These are phyloP conservation scores for Mycena leptocephala DNA, from an alignment of 768 basidiomycete genomes.

Conservation along the genomic window DNA sequence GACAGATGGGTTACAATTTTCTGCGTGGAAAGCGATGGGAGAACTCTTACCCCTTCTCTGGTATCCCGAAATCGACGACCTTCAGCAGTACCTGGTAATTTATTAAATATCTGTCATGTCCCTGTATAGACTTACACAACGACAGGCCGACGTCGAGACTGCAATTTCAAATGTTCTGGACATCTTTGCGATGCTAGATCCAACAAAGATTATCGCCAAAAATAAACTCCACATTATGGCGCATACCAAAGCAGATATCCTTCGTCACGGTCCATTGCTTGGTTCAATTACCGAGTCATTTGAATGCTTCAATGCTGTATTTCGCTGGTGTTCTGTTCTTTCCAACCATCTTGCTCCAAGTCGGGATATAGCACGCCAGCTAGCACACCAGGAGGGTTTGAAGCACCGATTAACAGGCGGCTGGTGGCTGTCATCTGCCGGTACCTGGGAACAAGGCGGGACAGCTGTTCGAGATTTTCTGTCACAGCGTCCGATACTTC, in stretches of 20 bases:
- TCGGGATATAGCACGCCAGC: background rate
- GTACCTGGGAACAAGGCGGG: background rate
- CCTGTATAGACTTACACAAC: background rate
- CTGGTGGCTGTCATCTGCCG: background rate
- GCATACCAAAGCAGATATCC: background rate
- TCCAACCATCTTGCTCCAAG: background rate
- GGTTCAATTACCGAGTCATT: background rate
- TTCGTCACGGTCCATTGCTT: background rate
- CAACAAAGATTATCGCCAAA: background rate
- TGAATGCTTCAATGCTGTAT: background rate
- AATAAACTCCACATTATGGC: background rate
- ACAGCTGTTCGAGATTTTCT: background rate
- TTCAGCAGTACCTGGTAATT: constrained; percentile 41
- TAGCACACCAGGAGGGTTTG: background rate
- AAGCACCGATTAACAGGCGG: background rate
- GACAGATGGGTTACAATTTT: constrained; percentile 32
- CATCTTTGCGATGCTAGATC: background rate
- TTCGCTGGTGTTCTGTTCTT: background rate
- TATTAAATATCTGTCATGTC: background rate
- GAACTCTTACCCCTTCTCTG: constrained; percentile 44
- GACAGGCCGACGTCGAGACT: background rate
- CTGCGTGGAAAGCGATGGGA: constrained; percentile 40
- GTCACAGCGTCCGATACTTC: background rate
- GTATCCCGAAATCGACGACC: constrained; percentile 43
- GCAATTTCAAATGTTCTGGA: background rate